Base-by-base conservation (phyloP, 1,139 yeast species). In the Debaryomycetaceae sp. region DNA sequence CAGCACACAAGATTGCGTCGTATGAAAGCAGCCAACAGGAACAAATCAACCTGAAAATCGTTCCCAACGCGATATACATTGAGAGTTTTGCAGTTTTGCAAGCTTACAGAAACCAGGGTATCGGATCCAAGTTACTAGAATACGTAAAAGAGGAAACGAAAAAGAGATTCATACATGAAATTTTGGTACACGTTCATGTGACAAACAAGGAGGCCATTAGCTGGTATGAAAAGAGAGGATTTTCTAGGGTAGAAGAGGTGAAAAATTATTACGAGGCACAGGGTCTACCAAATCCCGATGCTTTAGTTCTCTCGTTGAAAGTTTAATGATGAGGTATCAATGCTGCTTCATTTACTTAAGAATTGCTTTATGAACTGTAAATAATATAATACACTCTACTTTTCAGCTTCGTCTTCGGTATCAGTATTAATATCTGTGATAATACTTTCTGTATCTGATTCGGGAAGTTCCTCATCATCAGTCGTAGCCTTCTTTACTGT, bases 71-170 rank as follows among this genome's bases (percentile, higher is more conserved):
- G 5, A 74, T 87, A 1, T 80, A 84, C 54, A 73, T 88, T 35
- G 87, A 85, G 59, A 73, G 83, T 3, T 62, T 88, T 39, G 87
- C 83, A 0, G 91, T 87, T 6, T 66, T 86, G 50, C 68, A 76
- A 37, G 76, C 80, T 1, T 88, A 86, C 61, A 67, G 84, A 49
- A 62, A 70, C 29, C 68, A 70, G 50, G 87, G 89, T 0, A 74
- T 87, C 38, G 96, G 90, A n/a, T 60, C 68, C 9, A 65, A 71
- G 55, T 69, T 87, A 42, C 61, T 88, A 43, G 68, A 76, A 2
- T 81, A 72, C 61, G 64, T 85, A 17, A 70, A 80, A 33, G 76
- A 76, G 33, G 73, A 79, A 46, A 78, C 89, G 5, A 75, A 75
- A 52, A 63, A 59, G 42, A 68, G 72, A 46, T 78, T 76, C 52